A percentile compares a stretch with the other conserved stretches of the same genome.
Conservation (phyloP, 192 early-diverging fungal genomes). For the Diversispora epigaea region DNA sequence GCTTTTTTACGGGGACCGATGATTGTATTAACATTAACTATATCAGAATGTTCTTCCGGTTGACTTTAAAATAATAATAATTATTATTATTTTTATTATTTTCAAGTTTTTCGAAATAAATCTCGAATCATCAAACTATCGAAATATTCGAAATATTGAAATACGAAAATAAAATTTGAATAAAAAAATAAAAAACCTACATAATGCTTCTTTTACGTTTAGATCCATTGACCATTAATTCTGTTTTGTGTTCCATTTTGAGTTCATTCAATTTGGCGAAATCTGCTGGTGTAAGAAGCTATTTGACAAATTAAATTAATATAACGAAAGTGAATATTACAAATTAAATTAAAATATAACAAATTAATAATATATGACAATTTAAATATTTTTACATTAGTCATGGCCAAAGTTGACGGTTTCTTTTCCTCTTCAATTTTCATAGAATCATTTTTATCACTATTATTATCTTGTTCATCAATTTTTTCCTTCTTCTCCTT, state of each 20-base stretch:
- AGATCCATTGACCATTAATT: conserved; percentile 35
- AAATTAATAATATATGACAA: neutral
- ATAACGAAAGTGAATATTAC: no score
- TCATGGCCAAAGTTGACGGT: conserved; percentile 35
- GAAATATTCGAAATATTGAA: no score
- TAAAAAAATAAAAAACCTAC: neutral
- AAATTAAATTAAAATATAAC: neutral
- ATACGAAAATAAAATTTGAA: no score
- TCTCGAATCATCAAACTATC: no score
- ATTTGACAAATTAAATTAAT: conserved; percentile 1
- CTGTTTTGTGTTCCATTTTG: conserved; percentile 64
- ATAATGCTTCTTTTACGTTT: neutral
- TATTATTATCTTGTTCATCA: conserved; percentile 48
- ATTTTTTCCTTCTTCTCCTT: conserved; percentile 37
- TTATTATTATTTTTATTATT: neutral
- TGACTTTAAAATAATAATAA: neutral
- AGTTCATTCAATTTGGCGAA: conserved; percentile 82
- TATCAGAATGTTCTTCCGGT: conserved; percentile 24
- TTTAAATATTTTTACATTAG: neutral
- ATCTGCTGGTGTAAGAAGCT: conserved; percentile 89
- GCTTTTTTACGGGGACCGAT: conserved; percentile 68
- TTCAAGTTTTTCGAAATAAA: no score
- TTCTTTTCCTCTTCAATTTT: conserved; percentile 49
- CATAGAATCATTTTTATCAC: conserved; percentile 28
- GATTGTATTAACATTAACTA: conserved; percentile 48